Percentiles rank a stretch among this genome's conserved stretches.
phyloP scores from a whole-genome alignment of 352 stramenopile species.

The Pythium pyrilobum region DNA sequence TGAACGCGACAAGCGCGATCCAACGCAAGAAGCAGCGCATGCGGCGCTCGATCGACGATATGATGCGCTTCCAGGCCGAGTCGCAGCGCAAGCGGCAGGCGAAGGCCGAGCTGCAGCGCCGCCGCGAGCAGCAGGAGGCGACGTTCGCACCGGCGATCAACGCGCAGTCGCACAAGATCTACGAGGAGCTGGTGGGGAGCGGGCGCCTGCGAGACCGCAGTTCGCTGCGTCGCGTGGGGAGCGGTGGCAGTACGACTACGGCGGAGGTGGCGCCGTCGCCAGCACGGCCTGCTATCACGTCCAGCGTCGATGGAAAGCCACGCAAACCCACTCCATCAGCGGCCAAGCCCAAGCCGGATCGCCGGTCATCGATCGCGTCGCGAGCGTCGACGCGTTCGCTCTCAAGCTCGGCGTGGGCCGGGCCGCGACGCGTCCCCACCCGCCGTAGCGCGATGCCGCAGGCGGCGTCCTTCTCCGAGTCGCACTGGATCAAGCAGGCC shows the following conservation, averaged over 20 bases:
- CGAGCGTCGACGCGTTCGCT: background rate
- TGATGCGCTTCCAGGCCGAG: constrained; percentile 41
- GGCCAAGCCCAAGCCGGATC: too few relatives aligned
- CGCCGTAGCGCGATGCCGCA: background rate
- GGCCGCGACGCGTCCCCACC: background rate
- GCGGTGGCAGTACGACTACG: too few relatives aligned
- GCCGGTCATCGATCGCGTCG: constrained; percentile 5
- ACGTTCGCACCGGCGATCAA: constrained; percentile 55
- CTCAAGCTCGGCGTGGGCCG: background rate
- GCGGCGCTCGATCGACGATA: constrained; percentile 44
- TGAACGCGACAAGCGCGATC: constrained; percentile 46
- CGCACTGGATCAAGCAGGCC: background rate
- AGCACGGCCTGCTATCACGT: too few relatives aligned
- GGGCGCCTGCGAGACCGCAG: constrained; percentile 21
- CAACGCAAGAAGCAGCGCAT: constrained; percentile 42
- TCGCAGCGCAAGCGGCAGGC: constrained; percentile 35
- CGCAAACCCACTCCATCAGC: too few relatives aligned
- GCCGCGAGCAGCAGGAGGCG: constrained; percentile 26
- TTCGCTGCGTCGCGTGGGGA: background rate
- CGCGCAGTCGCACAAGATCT: constrained; percentile 44
- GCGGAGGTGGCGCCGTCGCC: too few relatives aligned
- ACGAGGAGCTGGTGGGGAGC: constrained; percentile 36
- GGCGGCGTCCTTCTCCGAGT: constrained; percentile 11
- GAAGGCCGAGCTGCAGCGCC: constrained; percentile 24
- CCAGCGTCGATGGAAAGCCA: too few relatives aligned